These are phyloP conservation scores for Debaryomyces castellii DNA, from an alignment of 805 yeast species.

Conservation along the genomic window DNA sequence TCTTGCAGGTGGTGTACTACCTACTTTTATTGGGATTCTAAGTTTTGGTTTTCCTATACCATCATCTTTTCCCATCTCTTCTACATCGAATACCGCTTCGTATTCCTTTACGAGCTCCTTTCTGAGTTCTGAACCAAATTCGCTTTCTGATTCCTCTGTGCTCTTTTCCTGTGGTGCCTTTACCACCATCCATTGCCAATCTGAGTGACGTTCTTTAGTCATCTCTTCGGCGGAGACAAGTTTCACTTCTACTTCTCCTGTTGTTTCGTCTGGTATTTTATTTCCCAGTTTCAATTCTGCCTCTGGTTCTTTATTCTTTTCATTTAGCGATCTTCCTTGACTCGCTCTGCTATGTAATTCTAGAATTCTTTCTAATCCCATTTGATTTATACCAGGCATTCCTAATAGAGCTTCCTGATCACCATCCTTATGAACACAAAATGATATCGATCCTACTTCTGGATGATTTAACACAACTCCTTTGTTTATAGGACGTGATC, in stretches of 20 bases:
- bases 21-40: background rate
- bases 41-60: background rate
- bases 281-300: background rate
- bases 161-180: background rate
- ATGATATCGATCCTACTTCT: background rate
- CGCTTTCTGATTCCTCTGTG: no score
- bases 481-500: background rate
- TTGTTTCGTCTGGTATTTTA: no score
- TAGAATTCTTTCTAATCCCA: background rate
- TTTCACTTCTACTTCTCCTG: background rate
- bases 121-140: background rate
- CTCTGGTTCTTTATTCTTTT: no score
- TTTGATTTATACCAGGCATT: background rate
- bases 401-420: background rate
- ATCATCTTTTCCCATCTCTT: background rate
- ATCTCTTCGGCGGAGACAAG: background rate
- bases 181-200: background rate
- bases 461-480: background rate
- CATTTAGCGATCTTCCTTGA: no score
- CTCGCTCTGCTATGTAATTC: background rate
- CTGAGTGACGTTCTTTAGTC: background rate
- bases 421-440: background rate
- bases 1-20: background rate
- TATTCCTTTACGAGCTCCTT: background rate
- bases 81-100: background rate